These are phyloP conservation scores for Breviolum minutum DNA, from an alignment of 73 alveolate genomes.

Conservation along the genomic window DNA sequence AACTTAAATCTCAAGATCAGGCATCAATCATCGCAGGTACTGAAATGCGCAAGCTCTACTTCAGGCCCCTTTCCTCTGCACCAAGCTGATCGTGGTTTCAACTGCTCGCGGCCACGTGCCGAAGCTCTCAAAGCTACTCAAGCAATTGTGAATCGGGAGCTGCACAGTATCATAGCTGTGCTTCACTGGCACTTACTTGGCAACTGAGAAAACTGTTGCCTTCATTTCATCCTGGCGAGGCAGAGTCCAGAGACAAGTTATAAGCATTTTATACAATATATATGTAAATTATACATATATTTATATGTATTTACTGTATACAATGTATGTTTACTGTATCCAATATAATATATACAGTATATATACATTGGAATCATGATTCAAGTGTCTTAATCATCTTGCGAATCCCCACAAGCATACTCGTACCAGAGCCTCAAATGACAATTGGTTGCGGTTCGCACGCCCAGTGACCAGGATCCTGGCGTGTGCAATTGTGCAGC, in stretches of 20 bases:
- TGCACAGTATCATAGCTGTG: background rate
- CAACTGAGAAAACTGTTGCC: slow-evolving; percentile 50
- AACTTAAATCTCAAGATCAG: too few species aligned
- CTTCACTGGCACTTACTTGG: slow-evolving; percentile 33
- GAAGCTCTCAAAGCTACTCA: slow-evolving; percentile 8
- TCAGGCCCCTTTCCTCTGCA: too few species aligned
- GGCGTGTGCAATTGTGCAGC: background rate
- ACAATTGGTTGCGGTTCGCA: slow-evolving; percentile 84
- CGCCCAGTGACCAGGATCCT: slow-evolving; percentile 84
- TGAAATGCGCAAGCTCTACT: too few species aligned
- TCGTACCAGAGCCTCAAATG: slow-evolving; percentile 38
- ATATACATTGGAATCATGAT: background rate
- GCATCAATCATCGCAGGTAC: too few species aligned
- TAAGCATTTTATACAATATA: too few species aligned
- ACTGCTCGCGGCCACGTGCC: slow-evolving; percentile 38
- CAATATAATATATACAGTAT: background rate
- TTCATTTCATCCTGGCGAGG: slow-evolving; percentile 46
- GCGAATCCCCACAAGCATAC: too few species aligned
- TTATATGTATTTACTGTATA: too few species aligned
- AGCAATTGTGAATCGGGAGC: background rate
- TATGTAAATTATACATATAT: too few species aligned
- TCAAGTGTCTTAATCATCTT: too few species aligned
- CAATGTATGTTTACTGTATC: background rate
- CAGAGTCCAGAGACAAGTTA: background rate
- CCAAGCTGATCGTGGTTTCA: background rate